phyloP scores from a whole-genome alignment of 441 rosid genomes.

The Flueggea neowawraea region DNA sequence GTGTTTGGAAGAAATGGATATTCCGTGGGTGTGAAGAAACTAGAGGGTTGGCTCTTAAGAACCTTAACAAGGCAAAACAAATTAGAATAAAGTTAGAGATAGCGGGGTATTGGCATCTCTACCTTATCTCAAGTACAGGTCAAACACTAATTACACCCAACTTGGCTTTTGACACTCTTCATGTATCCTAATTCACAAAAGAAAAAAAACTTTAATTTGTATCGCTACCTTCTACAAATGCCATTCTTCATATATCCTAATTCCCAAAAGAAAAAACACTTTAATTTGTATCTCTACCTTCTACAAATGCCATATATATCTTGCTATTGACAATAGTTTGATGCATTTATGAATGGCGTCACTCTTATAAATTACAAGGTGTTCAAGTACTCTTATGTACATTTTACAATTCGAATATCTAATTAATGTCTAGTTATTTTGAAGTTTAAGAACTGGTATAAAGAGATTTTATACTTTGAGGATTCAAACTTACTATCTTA shows the following conservation, averaged over 20 bases:
- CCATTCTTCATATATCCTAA: conserved; percentile 11
- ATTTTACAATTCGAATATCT: too few species aligned
- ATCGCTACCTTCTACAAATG: neutral
- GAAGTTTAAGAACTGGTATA: too few species aligned
- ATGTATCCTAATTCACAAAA: neutral
- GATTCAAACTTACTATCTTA: too few species aligned
- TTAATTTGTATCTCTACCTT: neutral
- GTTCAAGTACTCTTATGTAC: too few species aligned
- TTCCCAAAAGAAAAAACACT: too few species aligned
- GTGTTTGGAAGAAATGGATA: neutral
- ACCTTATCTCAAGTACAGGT: conserved; percentile 10
- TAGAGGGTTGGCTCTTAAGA: conserved; percentile 12
- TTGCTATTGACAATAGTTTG: too few species aligned
- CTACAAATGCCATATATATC: neutral
- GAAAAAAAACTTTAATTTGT: neutral
- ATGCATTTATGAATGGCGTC: too few species aligned
- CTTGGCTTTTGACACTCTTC: conserved; percentile 20
- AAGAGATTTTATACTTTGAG: too few species aligned
- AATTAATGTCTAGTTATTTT: too few species aligned
- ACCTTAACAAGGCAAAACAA: conserved; percentile 1
- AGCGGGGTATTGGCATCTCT: neutral
- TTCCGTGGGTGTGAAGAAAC: neutral
- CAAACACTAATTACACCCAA: neutral
- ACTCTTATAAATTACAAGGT: too few species aligned
- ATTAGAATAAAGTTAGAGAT: neutral